Base-by-base conservation (phyloP, 139 green algal species). In the Diplosphaera chodatii region DNA sequence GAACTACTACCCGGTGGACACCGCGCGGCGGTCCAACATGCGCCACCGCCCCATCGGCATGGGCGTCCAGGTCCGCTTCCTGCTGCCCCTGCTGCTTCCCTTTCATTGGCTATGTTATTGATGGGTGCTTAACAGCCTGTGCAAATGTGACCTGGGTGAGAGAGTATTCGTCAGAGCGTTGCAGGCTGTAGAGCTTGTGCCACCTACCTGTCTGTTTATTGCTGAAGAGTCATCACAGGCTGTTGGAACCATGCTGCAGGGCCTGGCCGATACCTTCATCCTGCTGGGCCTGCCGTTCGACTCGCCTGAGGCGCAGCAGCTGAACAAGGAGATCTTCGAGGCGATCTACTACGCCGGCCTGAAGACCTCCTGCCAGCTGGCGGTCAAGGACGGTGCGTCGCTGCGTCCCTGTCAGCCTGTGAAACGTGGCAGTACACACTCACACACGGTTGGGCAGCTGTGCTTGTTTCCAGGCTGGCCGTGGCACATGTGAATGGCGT, bases 251-350 rank as follows among this genome's bases (percentile, higher is more conserved):
- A 6, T 48, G 37, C 10, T 48, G 37, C 79, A 91, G 85, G 95
- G 95, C 62, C 87, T 99, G 40, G 95, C 95, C 2, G 95, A 99
- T 79, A 83, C 90, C n/a, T 99, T 99, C 91, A 90, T 99, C 67
- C 88, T 98, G 55, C 88, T 99, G 63, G 95, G 95, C 69, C 79
- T 99, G 91, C 75, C 95, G 16, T 99, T 99, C 78, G 95, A 99
- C 84, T 94, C 85, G 32, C 68, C 77, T 1, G 83, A 94, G 74
- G 92, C 91, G 25, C 34, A 76, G 32, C 74, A 92, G 82, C 83
- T 96, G 5, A 96, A 96, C 83, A 84, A 80, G 40, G 87, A 98
- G 34, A 96, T 99, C 71, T 98, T 98, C 83, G 95, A 99, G 86
- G 87, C 82, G 62, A 93, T 99, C 66, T 99, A 99, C 89, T 97